Conservation (phyloP, 2,329 filamentous ascomycete species). For the Lasiodiplodia theobromae region DNA sequence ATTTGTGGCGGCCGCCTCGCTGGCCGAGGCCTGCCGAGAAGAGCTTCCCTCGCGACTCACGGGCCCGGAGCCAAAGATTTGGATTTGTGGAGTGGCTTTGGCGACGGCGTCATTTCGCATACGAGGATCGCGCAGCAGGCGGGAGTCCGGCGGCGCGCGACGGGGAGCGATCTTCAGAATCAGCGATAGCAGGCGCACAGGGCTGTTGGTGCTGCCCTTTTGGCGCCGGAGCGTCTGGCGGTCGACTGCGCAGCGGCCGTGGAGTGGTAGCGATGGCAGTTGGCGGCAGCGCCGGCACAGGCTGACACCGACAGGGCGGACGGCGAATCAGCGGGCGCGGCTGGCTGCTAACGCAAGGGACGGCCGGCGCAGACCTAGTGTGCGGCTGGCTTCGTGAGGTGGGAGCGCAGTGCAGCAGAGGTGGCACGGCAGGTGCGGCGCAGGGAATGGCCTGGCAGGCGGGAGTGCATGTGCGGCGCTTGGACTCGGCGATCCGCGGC, state of each 20-base stretch:
- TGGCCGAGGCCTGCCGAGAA: background rate
- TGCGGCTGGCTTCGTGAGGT: background rate
- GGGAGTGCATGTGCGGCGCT: slow-evolving; percentile 5
- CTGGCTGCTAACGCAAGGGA: background rate
- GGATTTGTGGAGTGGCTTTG: slow-evolving; percentile 4
- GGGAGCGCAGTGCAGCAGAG: background rate
- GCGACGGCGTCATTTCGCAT: slow-evolving; percentile 24
- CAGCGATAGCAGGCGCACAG: no score
- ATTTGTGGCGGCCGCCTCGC: background rate
- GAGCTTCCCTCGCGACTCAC: background rate
- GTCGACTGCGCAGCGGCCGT: background rate
- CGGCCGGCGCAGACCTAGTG: background rate
- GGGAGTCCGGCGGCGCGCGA: background rate
- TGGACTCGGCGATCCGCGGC: background rate
- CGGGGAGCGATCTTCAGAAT: background rate
- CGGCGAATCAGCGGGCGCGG: background rate
- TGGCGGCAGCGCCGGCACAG: background rate
- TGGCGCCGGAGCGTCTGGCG: background rate
- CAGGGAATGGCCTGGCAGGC: slow-evolving; percentile 14
- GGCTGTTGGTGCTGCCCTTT: no score
- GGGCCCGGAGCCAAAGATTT: background rate
- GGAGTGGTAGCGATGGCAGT: background rate
- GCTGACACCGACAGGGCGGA: background rate
- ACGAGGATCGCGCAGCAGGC: slow-evolving; percentile 5
- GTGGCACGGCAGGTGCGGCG: slow-evolving; percentile 5